phyloP scores from a whole-genome alignment of 1,284 basidiomycete species.

The Chondrostereum purpureum region DNA sequence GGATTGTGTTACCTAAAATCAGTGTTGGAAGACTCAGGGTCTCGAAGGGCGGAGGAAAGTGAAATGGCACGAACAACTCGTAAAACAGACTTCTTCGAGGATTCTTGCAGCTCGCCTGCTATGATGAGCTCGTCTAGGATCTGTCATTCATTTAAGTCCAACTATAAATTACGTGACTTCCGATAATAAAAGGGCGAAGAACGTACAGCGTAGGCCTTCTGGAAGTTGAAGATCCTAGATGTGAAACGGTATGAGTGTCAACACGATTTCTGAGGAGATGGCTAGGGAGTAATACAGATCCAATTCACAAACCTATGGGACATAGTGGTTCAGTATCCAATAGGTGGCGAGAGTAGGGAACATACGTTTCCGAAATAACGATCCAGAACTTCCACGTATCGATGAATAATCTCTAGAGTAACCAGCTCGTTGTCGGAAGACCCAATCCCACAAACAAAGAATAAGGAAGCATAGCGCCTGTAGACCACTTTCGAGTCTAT shows the following conservation, averaged over 20 bases:
- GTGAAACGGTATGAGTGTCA: background rate
- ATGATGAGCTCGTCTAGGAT: constrained; percentile 98
- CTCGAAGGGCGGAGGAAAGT: too few species aligned
- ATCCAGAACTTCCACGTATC: constrained; percentile 98
- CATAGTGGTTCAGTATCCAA: too few species aligned
- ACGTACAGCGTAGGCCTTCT: constrained; percentile 90
- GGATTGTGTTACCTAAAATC: constrained; percentile 69
- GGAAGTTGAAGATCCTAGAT: constrained; percentile 92
- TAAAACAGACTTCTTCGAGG: constrained; percentile 75
- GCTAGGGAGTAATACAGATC: constrained; percentile 61
- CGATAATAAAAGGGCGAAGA: constrained; percentile 3
- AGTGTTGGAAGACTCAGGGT: too few species aligned
- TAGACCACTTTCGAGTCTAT: constrained; percentile 95
- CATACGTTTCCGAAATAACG: constrained; percentile 97
- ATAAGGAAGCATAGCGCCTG: constrained; percentile 93
- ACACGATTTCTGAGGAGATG: background rate
- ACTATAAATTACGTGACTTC: constrained; percentile 11
- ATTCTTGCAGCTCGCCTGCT: constrained; percentile 96
- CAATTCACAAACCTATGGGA: constrained; percentile 82
- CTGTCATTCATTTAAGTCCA: constrained; percentile 32
- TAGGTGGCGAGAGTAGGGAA: constrained; percentile 17
- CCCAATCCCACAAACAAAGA: constrained; percentile 94
- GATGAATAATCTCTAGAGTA: constrained; percentile 94
- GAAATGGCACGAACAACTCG: constrained; percentile 29
- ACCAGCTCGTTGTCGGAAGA: constrained; percentile 89